A percentile compares a stretch with the other conserved stretches of the same genome.
Evolutionary conservation across 371 early-diverging fungal species (phyloP).

Genomic region (Mortierella sp.): DNA sequence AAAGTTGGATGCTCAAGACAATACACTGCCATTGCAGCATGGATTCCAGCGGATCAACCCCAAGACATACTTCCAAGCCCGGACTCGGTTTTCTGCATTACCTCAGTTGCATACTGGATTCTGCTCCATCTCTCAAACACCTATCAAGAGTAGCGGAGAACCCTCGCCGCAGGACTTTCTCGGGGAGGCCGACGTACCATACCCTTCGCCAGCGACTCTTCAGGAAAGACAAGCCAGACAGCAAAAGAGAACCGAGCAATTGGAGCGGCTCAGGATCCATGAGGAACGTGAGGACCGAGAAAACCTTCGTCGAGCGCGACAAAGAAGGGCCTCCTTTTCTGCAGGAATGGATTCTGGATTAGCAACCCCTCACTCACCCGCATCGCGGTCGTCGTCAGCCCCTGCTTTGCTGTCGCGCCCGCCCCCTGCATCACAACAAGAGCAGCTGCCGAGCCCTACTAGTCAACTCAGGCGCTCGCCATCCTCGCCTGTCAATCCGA

Average conservation of each 20-base stretch:
- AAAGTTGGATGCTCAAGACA: too few relatives aligned
- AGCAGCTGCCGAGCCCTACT: background rate
- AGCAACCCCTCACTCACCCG: background rate
- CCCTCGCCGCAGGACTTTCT: conserved; percentile 40
- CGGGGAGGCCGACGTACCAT: conserved; percentile 44
- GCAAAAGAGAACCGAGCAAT: conserved; percentile 43
- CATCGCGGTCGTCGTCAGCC: conserved; percentile 5
- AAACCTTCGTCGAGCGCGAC: conserved; percentile 8
- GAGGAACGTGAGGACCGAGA: conserved; percentile 43
- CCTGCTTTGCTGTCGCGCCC: background rate
- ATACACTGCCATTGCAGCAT: conserved; percentile 1
- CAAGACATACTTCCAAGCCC: conserved; percentile 6
- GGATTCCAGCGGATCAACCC: conserved; percentile 23
- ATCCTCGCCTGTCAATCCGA: conserved; percentile 12
- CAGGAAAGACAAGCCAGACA: conserved; percentile 43
- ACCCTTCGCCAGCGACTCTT: conserved; percentile 31
- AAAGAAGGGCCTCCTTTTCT: conserved; percentile 26
- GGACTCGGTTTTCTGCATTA: conserved; percentile 17
- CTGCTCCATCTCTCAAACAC: conserved; percentile 25
- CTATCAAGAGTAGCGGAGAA: conserved; percentile 18
- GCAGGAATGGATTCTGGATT: conserved; percentile 13
- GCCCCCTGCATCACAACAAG: background rate
- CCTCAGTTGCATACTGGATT: conserved; percentile 27
- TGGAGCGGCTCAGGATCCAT: conserved; percentile 32
- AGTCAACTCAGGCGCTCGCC: conserved; percentile 23